Base-by-base conservation (phyloP, 768 basidiomycete genomes). In the Russula lepida region DNA sequence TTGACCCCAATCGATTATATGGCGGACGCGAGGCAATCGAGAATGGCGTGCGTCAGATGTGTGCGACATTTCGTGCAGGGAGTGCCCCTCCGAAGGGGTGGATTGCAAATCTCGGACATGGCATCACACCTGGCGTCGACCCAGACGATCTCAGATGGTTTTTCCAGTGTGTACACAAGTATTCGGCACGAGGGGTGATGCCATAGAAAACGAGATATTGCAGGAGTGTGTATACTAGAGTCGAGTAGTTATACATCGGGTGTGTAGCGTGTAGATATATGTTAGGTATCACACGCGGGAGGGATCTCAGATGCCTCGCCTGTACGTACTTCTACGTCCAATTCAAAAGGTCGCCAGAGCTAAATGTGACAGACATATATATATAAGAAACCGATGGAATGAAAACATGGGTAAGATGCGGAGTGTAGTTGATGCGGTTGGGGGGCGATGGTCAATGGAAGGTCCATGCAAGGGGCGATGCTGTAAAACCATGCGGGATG, bases 91-190 rank as follows among this genome's bases (percentile, higher is more conserved):
- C 76, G 21, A 80, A 79, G 43, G 89, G 84, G n/a, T 98, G 95
- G 93, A 98, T 98, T 69, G 89, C 90, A 9, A 98, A 98, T 74
- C 76, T 99, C 23, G 97, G 97, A 0, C 97, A 98, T 71, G 97
- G 97, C 6, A 95, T 99, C 67, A 97, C 94, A 4, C 97, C 97
- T 12, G 89, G 85, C 27, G 95, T 98, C 15, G 85, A 97, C 71
- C 93, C 95, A 23, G 94, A 98, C 58, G 92, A 97, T 72, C 77
- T 97, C 72, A 78, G 79, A 58, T 95, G 85, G 84, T 97, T 95
- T 78, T 83, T 95, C 64, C 82, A 95, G 72, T 95, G 92, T 69
- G 80, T 93, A 51, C 89, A 88, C 69, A 91, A 85, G 69, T 89
- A 92, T 69, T 92, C 91, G 2, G 69, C 74, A 48, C 54, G 51